These are phyloP conservation scores for Ogataea methylovora DNA, from an alignment of 805 yeast species.

Conservation along the genomic window DNA sequence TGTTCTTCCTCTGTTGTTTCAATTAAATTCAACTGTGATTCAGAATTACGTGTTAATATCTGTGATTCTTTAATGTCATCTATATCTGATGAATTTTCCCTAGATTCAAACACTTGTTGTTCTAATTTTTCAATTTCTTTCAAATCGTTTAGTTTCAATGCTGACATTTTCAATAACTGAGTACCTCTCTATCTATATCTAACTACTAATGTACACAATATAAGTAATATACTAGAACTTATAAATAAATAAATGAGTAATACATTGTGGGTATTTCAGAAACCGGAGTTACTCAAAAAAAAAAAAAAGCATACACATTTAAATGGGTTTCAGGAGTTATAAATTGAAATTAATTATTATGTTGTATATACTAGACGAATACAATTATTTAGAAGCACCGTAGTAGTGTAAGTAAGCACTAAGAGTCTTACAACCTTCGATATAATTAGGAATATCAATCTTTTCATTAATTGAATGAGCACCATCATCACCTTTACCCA, in stretches of 20 bases:
- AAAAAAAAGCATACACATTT: too few species aligned
- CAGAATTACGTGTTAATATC: conserved; percentile 9
- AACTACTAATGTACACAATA: too few species aligned
- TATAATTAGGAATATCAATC: conserved; percentile 78
- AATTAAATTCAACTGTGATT: conserved; percentile 7
- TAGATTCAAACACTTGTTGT: conserved; percentile 1
- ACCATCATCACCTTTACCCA: conserved; percentile 99
- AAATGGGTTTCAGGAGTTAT: too few species aligned
- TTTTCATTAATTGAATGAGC: conserved; percentile 98
- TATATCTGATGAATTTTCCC: conserved; percentile 2
- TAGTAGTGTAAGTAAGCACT: conserved; percentile 91
- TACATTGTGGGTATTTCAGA: too few species aligned
- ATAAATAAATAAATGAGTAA: too few species aligned
- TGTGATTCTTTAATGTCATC: conserved; percentile 12
- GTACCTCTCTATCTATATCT: too few species aligned
- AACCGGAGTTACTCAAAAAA: too few species aligned
- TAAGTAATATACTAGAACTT: too few species aligned
- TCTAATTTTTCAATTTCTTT: conserved; percentile 10
- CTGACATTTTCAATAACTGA: conserved; percentile 5
- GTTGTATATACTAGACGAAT: too few species aligned
- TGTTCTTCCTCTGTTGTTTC: conserved; percentile 3
- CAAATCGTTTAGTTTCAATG: conserved; percentile 8
- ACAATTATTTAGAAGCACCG: conserved; percentile 26
- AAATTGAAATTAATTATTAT: too few species aligned
- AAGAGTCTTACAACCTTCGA: conserved; percentile 89